Evolutionary conservation across 345 rosid species (phyloP), one percentile per base, ranked within the genome.

Genomic region (Arabis hirsuta): DNA sequence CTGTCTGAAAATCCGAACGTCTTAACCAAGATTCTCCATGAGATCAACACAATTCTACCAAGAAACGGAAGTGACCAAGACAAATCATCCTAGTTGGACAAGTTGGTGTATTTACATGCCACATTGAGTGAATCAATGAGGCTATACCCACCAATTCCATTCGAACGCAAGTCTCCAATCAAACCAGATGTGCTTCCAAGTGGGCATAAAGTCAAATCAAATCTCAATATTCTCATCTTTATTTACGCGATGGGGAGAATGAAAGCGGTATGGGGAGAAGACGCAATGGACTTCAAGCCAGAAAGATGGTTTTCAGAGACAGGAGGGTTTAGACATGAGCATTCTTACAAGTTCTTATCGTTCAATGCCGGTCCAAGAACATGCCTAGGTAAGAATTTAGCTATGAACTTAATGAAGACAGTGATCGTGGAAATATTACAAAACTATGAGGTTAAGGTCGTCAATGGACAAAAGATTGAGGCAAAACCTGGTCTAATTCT

Each of bases 1-100:
- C n/a, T 84, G 2, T 73, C 81, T 3, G 65, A 57, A 54, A 73
- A 82, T 36, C 84, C 85, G 4, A 48, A 54, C 2, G 83, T 75
- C 1, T 56, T 67, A 63, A 36, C 36, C 6, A 78, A 65, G 55
- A 79, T 87, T 9, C 55, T 76, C 55, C 64, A 81, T 36, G 91
- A 87, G 39, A 69, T 87, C 7, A 57, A 58, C 0, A 43, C 26
- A 11, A 50, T 45, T 5, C 68, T 67, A 29, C 71, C 71, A 64
- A 34, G 34, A 20, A 27, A 45, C 14, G 45, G 43, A 26, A 19
- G 16, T 46, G 48, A 19, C 11, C 7, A 47, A 32, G 72, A 73
- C 55, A 44, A 13, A 16, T 11, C 36, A 7, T 56, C 52, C 12
- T 53, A 65, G 12, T 57, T 78, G 53, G 52, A 63, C 19, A 68